Evolutionary conservation across 805 yeast genomes (phyloP).

Genomic region (Lipomyces orientalis): DNA sequence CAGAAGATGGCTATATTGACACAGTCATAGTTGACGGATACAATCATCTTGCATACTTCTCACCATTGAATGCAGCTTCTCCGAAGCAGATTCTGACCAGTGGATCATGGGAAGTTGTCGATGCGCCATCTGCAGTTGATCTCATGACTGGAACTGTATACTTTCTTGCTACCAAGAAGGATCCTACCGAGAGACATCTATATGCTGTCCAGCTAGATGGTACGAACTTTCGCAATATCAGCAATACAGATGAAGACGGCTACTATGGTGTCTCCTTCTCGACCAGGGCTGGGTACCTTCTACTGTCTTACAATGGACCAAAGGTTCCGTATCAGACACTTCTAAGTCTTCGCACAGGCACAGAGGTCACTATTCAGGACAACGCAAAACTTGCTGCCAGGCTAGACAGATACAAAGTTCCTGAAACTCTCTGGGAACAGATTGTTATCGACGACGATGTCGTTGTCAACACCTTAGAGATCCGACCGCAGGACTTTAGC

Average conservation of each 20-base stretch:
- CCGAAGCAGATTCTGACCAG: slow-evolving; percentile 63
- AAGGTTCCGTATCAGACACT: slow-evolving; percentile 77
- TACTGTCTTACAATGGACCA: slow-evolving; percentile 80
- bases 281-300: slow-evolving; percentile 72
- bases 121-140: slow-evolving; percentile 59
- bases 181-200: slow-evolving; percentile 83
- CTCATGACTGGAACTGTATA: slow-evolving; percentile 60
- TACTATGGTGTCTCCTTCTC: slow-evolving; percentile 78
- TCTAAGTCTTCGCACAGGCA: slow-evolving; percentile 55
- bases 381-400: slow-evolving; percentile 42
- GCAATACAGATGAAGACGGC: slow-evolving; percentile 62
- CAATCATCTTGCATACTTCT: slow-evolving; percentile 81
- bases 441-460: slow-evolving; percentile 50
- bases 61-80: slow-evolving; percentile 64
- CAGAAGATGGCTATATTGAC: slow-evolving; percentile 78
- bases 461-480: slow-evolving; percentile 71
- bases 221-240: slow-evolving; percentile 51
- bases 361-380: slow-evolving; percentile 41
- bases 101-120: slow-evolving; percentile 92
- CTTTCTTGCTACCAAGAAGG: slow-evolving; percentile 74
- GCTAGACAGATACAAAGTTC: slow-evolving; percentile 57
- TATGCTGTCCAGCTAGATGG: slow-evolving; percentile 68
- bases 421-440: slow-evolving; percentile 59
- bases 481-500: slow-evolving; percentile 76
- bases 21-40: slow-evolving; percentile 56